Conservation (phyloP, 2,329 filamentous ascomycete species). For the Trichoderma sp. region DNA sequence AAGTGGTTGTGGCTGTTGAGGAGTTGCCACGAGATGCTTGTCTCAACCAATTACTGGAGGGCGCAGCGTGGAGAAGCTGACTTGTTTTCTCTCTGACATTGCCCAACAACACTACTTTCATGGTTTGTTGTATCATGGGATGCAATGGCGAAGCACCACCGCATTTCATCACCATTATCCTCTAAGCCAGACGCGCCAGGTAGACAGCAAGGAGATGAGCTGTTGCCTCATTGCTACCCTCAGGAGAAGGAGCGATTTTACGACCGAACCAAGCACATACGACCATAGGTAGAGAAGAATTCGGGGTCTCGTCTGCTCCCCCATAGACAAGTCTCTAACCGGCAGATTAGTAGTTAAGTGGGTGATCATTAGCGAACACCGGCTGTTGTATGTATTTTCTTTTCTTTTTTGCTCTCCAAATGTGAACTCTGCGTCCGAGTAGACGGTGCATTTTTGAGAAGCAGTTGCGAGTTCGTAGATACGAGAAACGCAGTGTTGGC, state of each 20-base stretch:
- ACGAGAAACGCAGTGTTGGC: not conserved
- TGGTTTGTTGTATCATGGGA: too few species aligned
- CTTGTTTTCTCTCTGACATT: not conserved
- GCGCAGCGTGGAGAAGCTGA: not conserved
- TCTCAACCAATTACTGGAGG: not conserved
- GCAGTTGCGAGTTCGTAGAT: not conserved
- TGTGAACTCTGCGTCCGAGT: too few species aligned
- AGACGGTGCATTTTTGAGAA: not conserved
- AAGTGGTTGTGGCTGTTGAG: slow-evolving; percentile 42
- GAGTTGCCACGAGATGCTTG: not conserved
- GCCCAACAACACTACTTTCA: not conserved
- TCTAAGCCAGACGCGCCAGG: too few species aligned
- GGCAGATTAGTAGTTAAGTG: not conserved
- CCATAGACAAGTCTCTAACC: not conserved
- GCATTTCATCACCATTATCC: too few species aligned
- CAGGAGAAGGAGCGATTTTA: too few species aligned
- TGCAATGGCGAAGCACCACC: too few species aligned
- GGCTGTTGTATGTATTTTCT: not conserved
- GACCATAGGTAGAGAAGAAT: not conserved
- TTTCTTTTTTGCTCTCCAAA: not conserved
- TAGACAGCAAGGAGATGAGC: too few species aligned
- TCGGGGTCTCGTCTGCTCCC: not conserved
- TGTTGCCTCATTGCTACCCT: too few species aligned
- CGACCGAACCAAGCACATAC: not conserved
- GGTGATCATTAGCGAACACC: not conserved